Conservation (phyloP, 176 grass and related monocot genomes). For the Pontederia crassipes region DNA sequence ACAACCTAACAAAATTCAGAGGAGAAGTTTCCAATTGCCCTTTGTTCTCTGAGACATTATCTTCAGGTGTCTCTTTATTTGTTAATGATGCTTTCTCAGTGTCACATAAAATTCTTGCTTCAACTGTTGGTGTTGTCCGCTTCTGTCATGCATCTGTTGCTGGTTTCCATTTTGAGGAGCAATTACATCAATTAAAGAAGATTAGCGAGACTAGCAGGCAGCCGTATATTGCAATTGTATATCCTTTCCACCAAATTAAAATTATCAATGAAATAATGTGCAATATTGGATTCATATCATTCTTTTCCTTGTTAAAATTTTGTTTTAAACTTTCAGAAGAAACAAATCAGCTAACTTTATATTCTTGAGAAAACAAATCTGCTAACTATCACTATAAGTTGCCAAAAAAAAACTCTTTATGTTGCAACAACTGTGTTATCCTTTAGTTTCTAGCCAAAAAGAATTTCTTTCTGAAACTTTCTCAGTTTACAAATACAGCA, state of each 20-base stretch:
- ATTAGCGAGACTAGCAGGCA: constrained; percentile 46
- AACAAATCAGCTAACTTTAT: no score
- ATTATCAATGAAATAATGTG: constrained; percentile 1
- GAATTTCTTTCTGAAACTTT: no score
- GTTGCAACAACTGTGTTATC: no score
- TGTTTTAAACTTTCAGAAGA: no score
- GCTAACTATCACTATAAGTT: no score
- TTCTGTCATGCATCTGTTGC: constrained; percentile 80
- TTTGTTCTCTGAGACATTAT: constrained; percentile 61
- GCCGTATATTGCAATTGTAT: constrained; percentile 91
- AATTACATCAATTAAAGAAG: constrained; percentile 49
- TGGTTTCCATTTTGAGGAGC: constrained; percentile 81
- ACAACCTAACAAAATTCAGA: constrained; percentile 67
- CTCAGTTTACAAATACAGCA: no score
- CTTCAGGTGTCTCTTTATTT: constrained; percentile 53
- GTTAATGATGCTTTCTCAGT: constrained; percentile 75
- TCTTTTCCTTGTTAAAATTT: neutral
- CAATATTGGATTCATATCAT: neutral
- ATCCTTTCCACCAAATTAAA: constrained; percentile 12
- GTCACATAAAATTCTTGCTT: constrained; percentile 88
- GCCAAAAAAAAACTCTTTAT: no score
- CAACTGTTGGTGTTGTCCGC: constrained; percentile 76
- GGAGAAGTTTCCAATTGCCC: constrained; percentile 75
- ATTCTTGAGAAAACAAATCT: no score
- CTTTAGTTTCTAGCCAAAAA: no score